Evolutionary conservation across 1,139 yeast species (phyloP).

Genomic region (Debaryomyces subglobosus): DNA sequence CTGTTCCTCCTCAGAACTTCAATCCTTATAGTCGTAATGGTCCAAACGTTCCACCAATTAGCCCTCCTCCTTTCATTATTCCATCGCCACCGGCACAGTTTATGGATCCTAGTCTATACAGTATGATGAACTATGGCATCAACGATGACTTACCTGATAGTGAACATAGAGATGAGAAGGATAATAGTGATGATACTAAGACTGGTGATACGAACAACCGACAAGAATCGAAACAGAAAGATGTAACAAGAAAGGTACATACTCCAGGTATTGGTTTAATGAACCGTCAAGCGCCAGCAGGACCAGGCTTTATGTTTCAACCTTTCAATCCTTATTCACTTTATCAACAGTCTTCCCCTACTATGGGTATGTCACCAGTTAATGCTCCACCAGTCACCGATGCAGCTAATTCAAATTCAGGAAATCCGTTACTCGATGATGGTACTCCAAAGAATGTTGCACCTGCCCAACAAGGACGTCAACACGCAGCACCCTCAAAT

Average conservation of each 20-base stretch:
- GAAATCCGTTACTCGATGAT: slow-evolving; percentile 8
- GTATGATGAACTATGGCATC: slow-evolving; percentile 29
- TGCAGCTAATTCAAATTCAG: slow-evolving; percentile 13
- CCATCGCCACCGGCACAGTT: slow-evolving; percentile 38
- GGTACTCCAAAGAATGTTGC: slow-evolving; percentile 4
- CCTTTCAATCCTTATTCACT: slow-evolving; percentile 53
- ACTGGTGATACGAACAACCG: slow-evolving; percentile 1
- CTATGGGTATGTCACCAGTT: slow-evolving; percentile 15
- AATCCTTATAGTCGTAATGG: slow-evolving; percentile 17
- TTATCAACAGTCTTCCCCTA: slow-evolving; percentile 40
- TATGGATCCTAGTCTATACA: slow-evolving; percentile 42
- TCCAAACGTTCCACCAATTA: slow-evolving; percentile 31
- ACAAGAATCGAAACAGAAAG: not conserved
- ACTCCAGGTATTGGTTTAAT: slow-evolving; percentile 48
- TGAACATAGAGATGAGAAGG: slow-evolving; percentile 12
- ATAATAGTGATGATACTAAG: slow-evolving; percentile 1
- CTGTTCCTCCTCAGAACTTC: slow-evolving; percentile 21
- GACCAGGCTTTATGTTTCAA: slow-evolving; percentile 48
- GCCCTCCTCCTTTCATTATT: slow-evolving; percentile 47
- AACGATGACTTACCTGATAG: slow-evolving; percentile 11
- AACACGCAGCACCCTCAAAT: slow-evolving; percentile 12
- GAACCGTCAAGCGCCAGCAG: slow-evolving; percentile 34
- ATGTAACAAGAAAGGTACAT: slow-evolving; percentile 16
- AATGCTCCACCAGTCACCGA: slow-evolving; percentile 7
- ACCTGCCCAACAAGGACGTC: slow-evolving; percentile 7